A percentile compares a stretch with the other conserved stretches of the same genome.
Evolutionary conservation across 257 asterid species (phyloP).

Genomic region (Lithospermum erythrorhizon): DNA sequence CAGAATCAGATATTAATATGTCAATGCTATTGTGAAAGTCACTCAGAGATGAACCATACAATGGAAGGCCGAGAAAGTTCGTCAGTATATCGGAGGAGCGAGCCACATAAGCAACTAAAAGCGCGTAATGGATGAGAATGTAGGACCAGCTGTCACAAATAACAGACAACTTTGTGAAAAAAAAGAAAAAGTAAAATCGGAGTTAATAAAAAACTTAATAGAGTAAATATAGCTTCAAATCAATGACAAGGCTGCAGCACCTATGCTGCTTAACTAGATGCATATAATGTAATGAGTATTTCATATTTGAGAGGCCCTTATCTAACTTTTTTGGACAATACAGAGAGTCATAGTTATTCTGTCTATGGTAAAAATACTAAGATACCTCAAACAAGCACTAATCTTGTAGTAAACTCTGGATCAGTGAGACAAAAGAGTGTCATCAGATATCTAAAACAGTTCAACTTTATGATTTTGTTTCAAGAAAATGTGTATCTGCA

Average conservation of each 20-base stretch:
- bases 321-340: not conserved
- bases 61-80: constrained; percentile 66
- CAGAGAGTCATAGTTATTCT: not conserved
- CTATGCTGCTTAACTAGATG: not conserved
- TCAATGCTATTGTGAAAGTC: not conserved
- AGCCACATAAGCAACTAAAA: constrained; percentile 90
- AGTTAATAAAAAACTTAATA: not conserved
- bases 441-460: too few species aligned
- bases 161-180: constrained; percentile 6
- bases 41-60: constrained; percentile 26
- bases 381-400: not conserved
- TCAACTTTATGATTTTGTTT: too few species aligned
- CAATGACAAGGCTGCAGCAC: not conserved
- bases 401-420: not conserved
- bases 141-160: constrained; percentile 81
- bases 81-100: constrained; percentile 88
- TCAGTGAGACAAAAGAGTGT: too few species aligned
- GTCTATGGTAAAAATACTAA: not conserved
- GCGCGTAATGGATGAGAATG: constrained; percentile 87
- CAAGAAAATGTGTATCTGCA: not conserved
- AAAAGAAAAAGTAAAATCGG: too few species aligned
- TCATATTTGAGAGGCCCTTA: not conserved
- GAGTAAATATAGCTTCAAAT: not conserved
- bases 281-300: too few species aligned
- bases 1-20: not conserved